Percentiles rank a stretch among this genome's conserved stretches.
Evolutionary conservation across 75 land plant genomes (phyloP).

Genomic region (Pseudotsuga menziesii): DNA sequence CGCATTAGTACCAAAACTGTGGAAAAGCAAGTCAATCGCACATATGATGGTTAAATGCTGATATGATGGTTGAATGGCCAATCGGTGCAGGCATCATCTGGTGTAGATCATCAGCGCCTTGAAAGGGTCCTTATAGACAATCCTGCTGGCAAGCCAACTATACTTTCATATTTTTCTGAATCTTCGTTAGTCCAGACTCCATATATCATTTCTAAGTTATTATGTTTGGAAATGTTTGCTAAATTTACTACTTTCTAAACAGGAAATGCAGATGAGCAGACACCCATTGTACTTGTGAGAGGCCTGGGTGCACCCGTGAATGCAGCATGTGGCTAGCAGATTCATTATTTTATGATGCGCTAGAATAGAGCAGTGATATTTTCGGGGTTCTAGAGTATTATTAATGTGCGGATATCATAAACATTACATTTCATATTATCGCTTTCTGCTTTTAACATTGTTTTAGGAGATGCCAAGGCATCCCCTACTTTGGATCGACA

Average conservation of each 20-base stretch:
- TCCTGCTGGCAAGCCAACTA: constrained; percentile 32
- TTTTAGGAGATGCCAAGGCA: neutral
- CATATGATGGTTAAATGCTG: neutral
- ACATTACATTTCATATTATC: neutral
- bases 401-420: neutral
- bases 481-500: too few species aligned
- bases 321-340: neutral
- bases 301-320: neutral
- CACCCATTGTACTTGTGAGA: constrained; percentile 40
- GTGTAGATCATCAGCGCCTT: constrained; percentile 26
- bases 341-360: neutral
- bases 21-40: neutral
- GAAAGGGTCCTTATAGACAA: constrained; percentile 24
- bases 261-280: constrained; percentile 59
- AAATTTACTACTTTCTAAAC: neutral
- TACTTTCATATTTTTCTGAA: neutral
- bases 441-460: too few species aligned
- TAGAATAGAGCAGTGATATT: neutral
- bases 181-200: neutral
- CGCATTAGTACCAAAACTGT: neutral
- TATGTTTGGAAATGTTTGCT: constrained; percentile 1
- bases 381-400: neutral
- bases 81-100: constrained; percentile 34
- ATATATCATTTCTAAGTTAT: neutral
- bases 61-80: neutral